Percentiles rank a stretch among this genome's conserved stretches.
phyloP scores from a whole-genome alignment of 176 grass and related monocot genomes.

The Raddia guianensis region DNA sequence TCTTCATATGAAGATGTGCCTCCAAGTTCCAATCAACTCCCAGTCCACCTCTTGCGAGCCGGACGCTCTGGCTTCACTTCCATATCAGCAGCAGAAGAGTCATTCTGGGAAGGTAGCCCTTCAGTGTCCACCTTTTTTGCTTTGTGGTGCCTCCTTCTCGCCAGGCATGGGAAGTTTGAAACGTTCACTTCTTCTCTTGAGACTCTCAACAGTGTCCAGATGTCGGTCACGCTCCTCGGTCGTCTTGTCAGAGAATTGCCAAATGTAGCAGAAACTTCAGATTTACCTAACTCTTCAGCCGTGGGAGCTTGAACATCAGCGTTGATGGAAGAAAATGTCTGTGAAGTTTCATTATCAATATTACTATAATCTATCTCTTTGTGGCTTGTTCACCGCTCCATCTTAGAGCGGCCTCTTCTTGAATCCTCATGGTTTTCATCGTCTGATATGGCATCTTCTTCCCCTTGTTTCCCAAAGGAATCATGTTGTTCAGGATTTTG shows the following conservation, averaged over 20 bases:
- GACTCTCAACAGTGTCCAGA: constrained; percentile 88
- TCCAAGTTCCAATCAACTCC: constrained; percentile 55
- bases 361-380: constrained; percentile 87
- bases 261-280: constrained; percentile 47
- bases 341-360: constrained; percentile 43
- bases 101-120: constrained; percentile 54
- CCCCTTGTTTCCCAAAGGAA: constrained; percentile 57
- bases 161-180: constrained; percentile 96
- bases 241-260: constrained; percentile 52
- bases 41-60: constrained; percentile 96
- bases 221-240: constrained; percentile 69
- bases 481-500: constrained; percentile 49
- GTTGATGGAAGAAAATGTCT: constrained; percentile 44
- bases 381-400: constrained; percentile 93
- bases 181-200: constrained; percentile 92
- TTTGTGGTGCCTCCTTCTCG: constrained; percentile 66
- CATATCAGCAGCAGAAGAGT: constrained; percentile 53
- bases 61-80: constrained; percentile 89
- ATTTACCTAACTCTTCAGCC: constrained; percentile 44
- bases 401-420: constrained; percentile 87
- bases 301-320: constrained; percentile 49
- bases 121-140: constrained; percentile 70
- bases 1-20: constrained; percentile 7
- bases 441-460: constrained; percentile 70
- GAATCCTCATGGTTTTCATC: constrained; percentile 77